phyloP scores from a whole-genome alignment of 495 filamentous ascomycete genomes.

The Penicillium steckii region DNA sequence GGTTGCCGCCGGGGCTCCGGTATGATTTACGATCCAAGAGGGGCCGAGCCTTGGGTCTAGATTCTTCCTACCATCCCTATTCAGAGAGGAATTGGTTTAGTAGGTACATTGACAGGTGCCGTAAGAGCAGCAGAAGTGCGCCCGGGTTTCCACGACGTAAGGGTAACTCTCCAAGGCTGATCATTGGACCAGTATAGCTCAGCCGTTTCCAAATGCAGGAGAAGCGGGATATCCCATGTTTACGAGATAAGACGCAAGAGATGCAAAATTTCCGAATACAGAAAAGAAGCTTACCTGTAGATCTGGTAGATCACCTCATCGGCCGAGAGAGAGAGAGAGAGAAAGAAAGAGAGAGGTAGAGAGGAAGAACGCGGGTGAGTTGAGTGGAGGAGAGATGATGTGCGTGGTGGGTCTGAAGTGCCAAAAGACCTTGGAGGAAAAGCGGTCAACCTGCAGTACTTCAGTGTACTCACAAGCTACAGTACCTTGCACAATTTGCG shows the following conservation, averaged over 20 bases:
- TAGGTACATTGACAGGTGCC: background rate
- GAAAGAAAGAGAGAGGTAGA: background rate
- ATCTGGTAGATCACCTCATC: conserved; percentile 1
- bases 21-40: background rate
- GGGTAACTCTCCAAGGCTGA: background rate
- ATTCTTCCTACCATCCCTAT: background rate
- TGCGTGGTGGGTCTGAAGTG: background rate
- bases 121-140: background rate
- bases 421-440: background rate
- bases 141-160: background rate
- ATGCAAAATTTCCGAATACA: background rate
- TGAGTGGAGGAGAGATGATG: no score
- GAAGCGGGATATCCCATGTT: background rate
- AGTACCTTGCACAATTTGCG: no score
- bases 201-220: background rate
- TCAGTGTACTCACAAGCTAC: no score
- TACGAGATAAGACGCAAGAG: background rate
- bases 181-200: background rate
- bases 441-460: no score
- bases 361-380: no score
- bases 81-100: background rate
- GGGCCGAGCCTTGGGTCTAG: background rate
- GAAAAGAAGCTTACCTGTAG: background rate
- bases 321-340: background rate
- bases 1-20: background rate